phyloP scores from a whole-genome alignment of 257 asterid genomes.

The Solanum bukasovii region DNA sequence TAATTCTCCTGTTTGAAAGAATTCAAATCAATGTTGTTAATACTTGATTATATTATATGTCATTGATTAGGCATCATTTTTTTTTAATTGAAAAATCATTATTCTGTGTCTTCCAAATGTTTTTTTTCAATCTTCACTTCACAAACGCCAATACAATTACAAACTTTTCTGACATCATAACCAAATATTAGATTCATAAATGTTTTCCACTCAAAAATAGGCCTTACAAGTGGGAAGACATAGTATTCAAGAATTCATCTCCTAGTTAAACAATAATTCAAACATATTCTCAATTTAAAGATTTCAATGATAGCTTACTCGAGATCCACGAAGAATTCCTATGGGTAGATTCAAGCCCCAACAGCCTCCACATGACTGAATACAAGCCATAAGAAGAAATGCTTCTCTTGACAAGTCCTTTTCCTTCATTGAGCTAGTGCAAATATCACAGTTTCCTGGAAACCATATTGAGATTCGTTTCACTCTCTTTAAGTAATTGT shows the following conservation, averaged over 20 bases:
- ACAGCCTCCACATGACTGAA: conserved; percentile 67
- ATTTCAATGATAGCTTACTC: conserved; percentile 42
- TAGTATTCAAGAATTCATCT: not conserved
- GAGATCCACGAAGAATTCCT: conserved; percentile 94
- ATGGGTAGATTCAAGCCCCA: conserved; percentile 92
- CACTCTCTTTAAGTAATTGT: not conserved
- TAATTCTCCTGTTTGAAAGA: not conserved
- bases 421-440: conserved; percentile 64
- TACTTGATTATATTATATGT: not conserved
- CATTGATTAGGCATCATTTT: not conserved
- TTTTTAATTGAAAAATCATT: not conserved
- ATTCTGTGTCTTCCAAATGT: not conserved
- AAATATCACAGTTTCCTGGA: conserved; percentile 86
- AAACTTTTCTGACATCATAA: not conserved
- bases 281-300: not conserved
- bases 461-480: not conserved
- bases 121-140: not conserved
- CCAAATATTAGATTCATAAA: not conserved
- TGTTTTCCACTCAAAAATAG: not conserved
- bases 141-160: not conserved
- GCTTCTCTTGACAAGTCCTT: conserved; percentile 82
- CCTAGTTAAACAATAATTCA: not conserved
- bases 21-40: not conserved
- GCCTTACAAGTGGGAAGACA: not conserved
- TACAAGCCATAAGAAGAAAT: conserved; percentile 81